Evolutionary conservation across 768 basidiomycete species (phyloP), one percentile per base, ranked within the genome.

Genomic region (Amanita rubescens): DNA sequence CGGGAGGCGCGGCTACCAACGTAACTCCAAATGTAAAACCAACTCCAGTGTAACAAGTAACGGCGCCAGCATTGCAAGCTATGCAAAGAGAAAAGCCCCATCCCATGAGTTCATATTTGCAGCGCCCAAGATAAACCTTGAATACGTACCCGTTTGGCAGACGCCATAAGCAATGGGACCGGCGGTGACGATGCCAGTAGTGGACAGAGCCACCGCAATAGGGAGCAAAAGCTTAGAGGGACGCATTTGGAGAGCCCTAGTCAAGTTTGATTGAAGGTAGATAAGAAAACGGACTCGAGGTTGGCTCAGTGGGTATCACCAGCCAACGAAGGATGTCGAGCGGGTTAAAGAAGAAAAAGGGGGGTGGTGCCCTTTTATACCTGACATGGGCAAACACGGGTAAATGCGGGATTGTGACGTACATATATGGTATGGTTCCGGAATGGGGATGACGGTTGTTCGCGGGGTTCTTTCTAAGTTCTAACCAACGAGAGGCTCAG

Each of bases 1-100:
- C 70, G 1, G 72, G 61, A 1, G 75, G 73, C 1, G 63, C 63
- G 0, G 69, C 49, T 3, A 68, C 69, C 0, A 72, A 73, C n/a
- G 75, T 59, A 3, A 73, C 74, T 4, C 75, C 77, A 53, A 77
- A 77, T 0, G 68, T 70, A 37, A 62, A 52, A 0, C 75, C 75
- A 0, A 73, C 73, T 0, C 63, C 72, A 0, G 72, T 66, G 45
- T 76, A 77, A 60, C 75, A 77, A 0, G 71, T 68, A 1, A 75
- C 71, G 2, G 64, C 71, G 8, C 65, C 48, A 8, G 55, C 46
- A 53, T 69, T 71, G 51, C 70, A 71, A 1, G 66, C 68, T 67
- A 45, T 27, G 9, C 24, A 20, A 22, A 37, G 19, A 10, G 0
- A 6, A 19, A 3, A 22, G n/a, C n/a, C n/a, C n/a, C n/a, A n/a